Evolutionary conservation across 192 early-diverging fungal species (phyloP), one percentile per base, ranked within the genome.

Genomic region (Coemansia sp.): DNA sequence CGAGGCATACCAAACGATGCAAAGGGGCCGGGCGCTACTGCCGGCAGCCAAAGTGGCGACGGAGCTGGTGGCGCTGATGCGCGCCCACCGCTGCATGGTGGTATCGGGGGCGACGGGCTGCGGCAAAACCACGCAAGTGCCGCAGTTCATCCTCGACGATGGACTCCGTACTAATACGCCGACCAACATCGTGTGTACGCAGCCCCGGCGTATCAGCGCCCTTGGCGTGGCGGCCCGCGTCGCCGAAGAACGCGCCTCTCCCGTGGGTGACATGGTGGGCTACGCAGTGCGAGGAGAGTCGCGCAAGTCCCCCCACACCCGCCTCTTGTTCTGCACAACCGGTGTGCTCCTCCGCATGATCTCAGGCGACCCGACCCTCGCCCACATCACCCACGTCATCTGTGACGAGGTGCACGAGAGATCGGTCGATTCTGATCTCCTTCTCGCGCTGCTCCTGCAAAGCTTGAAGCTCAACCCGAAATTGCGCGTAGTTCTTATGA

Each of bases 361-460:
- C 23, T 33, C 25, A 6, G 56, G 62, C 10, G 62, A 65, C 18
- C 66, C 64, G 0, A 20, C 41, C 1, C 70, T 83, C 20, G 38
- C 37, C 4, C 59, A 43, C 1, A 53, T 75, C 3, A 73, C 75
- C 1, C 76, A 82, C 41, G 73, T 95, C 34, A 86, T 95, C 33
- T 89, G 94, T 18, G 94, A 95, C 58, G 94, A 95, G 65, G 92
- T 96, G 4, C 94, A 96, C 63, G 94, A 96, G 77, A 77, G 87
- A 26, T 87, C 84, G 31, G 75, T 88, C 1, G 86, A 90, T 73
- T 91, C 90, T 0, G 95, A 97, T 65, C 85, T 97, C 52, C 77
- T 94, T 33, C 82, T 97, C 41, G 90, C 89, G 43, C 82, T 97
- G 35, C 75, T 95, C 20, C 83, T 87, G 9, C 79, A 86, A 50